These are phyloP conservation scores for Monilinia laxa DNA, from an alignment of 2,329 filamentous ascomycete genomes.

Conservation along the genomic window DNA sequence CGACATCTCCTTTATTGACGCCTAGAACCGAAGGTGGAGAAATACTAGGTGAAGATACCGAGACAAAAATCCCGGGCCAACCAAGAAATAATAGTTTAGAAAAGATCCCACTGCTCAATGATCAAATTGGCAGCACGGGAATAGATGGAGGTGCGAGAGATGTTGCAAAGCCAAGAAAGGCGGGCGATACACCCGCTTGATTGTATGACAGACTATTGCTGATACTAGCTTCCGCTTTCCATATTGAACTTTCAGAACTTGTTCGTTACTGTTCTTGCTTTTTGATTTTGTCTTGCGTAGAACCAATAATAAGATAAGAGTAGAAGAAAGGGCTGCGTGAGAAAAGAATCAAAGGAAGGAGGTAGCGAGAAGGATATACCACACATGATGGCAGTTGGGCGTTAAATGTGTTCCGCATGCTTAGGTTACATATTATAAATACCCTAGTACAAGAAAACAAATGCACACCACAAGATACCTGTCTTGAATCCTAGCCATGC, in stretches of 20 bases:
- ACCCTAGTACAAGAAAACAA: neutral
- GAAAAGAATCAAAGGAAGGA: neutral
- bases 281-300: neutral
- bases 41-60: slow-evolving; percentile 4
- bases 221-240: neutral
- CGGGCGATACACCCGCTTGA: slow-evolving; percentile 38
- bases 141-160: slow-evolving; percentile 49
- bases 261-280: neutral
- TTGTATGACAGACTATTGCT: neutral
- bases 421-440: neutral
- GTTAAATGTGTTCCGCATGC: neutral
- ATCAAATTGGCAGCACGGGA: slow-evolving; percentile 47
- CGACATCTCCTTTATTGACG: slow-evolving; percentile 44
- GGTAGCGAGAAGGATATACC: slow-evolving; percentile 13
- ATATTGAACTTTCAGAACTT: neutral
- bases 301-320: neutral
- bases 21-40: slow-evolving; percentile 39
- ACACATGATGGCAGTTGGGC: slow-evolving; percentile 7
- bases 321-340: neutral
- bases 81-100: slow-evolving; percentile 45
- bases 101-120: slow-evolving; percentile 56
- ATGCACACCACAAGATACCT: neutral
- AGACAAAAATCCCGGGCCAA: slow-evolving; percentile 24
- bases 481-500: neutral
- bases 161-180: slow-evolving; percentile 50